Conservation (phyloP, 2,329 filamentous ascomycete species). For the Diaporthe vexans region DNA sequence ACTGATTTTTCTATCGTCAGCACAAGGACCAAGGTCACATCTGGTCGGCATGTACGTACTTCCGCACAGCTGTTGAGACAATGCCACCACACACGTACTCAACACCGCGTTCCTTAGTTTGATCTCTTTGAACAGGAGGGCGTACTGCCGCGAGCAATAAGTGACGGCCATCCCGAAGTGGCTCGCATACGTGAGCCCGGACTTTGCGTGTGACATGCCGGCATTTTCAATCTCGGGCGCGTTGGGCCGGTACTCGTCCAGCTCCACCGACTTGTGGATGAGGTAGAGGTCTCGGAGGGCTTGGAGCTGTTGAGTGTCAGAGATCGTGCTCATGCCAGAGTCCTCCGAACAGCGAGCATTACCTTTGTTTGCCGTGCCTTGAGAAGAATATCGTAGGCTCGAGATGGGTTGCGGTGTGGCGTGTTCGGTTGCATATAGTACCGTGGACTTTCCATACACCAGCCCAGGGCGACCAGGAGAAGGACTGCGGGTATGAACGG, state of each 20-base stretch:
- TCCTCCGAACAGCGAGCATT: background rate
- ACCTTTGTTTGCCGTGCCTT: constrained; percentile 56
- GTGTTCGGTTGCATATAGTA: constrained; percentile 56
- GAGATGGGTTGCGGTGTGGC: constrained; percentile 51
- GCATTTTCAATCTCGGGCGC: background rate
- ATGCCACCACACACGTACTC: constrained; percentile 50
- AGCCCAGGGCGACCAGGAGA: constrained; percentile 52
- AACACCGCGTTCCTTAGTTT: constrained; percentile 50
- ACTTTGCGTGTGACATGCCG: background rate
- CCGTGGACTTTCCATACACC: constrained; percentile 57
- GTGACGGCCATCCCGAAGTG: constrained; percentile 16
- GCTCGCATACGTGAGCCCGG: constrained; percentile 39
- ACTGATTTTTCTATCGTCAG: constrained; percentile 43
- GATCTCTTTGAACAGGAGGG: constrained; percentile 45
- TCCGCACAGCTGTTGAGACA: constrained; percentile 53
- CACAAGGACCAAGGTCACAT: background rate
- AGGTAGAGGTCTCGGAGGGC: constrained; percentile 58
- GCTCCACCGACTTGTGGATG: constrained; percentile 51
- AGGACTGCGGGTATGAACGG: constrained; percentile 53
- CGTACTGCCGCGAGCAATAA: constrained; percentile 42
- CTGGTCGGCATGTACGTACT: constrained; percentile 45
- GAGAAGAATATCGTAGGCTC: constrained; percentile 52
- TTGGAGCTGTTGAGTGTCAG: constrained; percentile 50
- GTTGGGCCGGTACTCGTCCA: constrained; percentile 44
- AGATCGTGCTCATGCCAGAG: rapidly evolving